Base-by-base conservation (phyloP, 75 land plant genomes). In the Selaginella moellendorffii region DNA sequence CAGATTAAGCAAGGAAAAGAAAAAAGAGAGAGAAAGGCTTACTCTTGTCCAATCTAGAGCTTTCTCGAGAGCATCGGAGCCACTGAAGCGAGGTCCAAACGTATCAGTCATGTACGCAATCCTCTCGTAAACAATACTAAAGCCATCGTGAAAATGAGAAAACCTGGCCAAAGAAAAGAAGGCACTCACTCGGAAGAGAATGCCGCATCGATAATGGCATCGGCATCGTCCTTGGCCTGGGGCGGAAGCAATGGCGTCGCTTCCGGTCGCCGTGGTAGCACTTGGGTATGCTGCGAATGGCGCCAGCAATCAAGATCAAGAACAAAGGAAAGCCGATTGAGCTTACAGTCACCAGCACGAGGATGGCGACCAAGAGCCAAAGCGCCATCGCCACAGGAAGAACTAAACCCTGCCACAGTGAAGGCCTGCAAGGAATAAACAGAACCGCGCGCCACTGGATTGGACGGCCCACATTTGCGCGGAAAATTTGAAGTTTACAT, bases 101-200 rank as follows among this genome's bases (percentile, higher is more conserved):
- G 76, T 69, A 71, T 74, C 76, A 1, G 76, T 74, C 76, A 74
- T 69, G 62, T 69, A 74, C 8, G 76, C 76, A 19, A 74, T 54
- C 26, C 76, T 61, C 18, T 74, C 76, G 54, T 72, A 72, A 26
- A 72, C 71, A n/a, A 53, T 52, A 2, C 63, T 67, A 54, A 36
- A 36, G 5, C 46, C 5, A 14, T 5, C 5, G 5, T 36, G 10
- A 36, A 5, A 36, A 36, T 36, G 46, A 36, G 46, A 36, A 36
- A 36, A 54, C 59, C 29, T 64, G 21, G 8, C 56, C 17, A 10
- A 64, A 64, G 20, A 30, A 30, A 56, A 56, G n/a, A 56, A 5
- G 46, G 60, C 5, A 24, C 60, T 20, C 8, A 62, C 64, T 28
- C 14, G 2, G 69, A 56, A 36, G 27, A 27, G 54, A 71, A 66